Evolutionary conservation across 148 eudicot genomes (phyloP).

Genomic region (Salicornia ramosissima): DNA sequence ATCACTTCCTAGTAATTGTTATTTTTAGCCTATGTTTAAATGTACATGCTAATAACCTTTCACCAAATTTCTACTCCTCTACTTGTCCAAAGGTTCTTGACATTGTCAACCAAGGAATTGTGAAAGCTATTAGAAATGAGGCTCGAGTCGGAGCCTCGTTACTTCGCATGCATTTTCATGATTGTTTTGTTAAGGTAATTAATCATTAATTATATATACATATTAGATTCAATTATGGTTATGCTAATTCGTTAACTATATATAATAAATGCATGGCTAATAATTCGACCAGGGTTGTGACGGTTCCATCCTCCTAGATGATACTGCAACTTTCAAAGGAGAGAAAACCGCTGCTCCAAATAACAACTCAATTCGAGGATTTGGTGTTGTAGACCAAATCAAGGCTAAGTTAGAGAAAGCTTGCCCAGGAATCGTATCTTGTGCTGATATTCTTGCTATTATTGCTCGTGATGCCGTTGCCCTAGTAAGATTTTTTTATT

Average conservation of each 20-base stretch:
- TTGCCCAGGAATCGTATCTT: slow-evolving; percentile 45
- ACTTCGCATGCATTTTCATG: slow-evolving; percentile 53
- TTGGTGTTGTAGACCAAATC: slow-evolving; percentile 43
- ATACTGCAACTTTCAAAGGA: slow-evolving; percentile 29
- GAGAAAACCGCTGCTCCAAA: slow-evolving; percentile 46
- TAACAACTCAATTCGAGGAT: slow-evolving; percentile 41
- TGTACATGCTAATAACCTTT: slow-evolving; percentile 14
- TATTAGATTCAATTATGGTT: no score
- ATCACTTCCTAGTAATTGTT: not conserved
- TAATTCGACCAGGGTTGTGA: slow-evolving; percentile 41
- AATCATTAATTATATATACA: no score
- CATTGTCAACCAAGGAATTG: slow-evolving; percentile 14
- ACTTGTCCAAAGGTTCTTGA: slow-evolving; percentile 25
- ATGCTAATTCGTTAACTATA: not conserved
- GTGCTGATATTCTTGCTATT: slow-evolving; percentile 52
- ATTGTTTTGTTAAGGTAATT: slow-evolving; percentile 54
- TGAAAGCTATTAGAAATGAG: slow-evolving; percentile 32
- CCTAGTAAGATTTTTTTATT: slow-evolving; percentile 36
- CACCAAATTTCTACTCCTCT: slow-evolving; percentile 18
- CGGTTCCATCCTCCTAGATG: slow-evolving; percentile 43
- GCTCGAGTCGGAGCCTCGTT: slow-evolving; percentile 49
- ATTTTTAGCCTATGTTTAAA: slow-evolving; percentile 1
- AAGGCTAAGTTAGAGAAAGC: slow-evolving; percentile 41
- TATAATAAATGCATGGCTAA: not conserved
- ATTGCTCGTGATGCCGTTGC: slow-evolving; percentile 46